Evolutionary conservation across 2,329 filamentous ascomycete species (phyloP), one percentile per base, ranked within the genome.

Genomic region (Fusarium chlamydosporum): DNA sequence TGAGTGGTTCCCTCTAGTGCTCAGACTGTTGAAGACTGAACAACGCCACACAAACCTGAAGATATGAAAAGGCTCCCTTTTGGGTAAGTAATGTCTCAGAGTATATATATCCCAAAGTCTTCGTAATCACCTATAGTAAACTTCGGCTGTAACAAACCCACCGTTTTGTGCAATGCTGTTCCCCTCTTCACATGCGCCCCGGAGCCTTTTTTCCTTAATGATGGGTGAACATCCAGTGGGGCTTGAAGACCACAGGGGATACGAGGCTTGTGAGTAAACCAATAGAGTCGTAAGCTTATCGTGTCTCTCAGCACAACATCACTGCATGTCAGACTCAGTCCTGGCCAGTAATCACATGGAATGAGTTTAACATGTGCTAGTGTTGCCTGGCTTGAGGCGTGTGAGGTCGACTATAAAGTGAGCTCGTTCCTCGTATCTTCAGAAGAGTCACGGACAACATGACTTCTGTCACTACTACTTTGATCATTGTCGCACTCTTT

Each of bases 391-490:
- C 3, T 23, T 5, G 6, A 6, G 20, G 18, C 15, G 6, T 4
- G 8, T 6, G 3, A 18, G 15, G 2, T 12, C 26, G 34, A 27
- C n/a, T 64, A 63, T 64, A 64, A 62, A 64, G 4, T 1, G 9
- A 12, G 18, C 42, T 27, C 7, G 4, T 20, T 18, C 6, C n/a
- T 50, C 58, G 15, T 6, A 35, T 16, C 18, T 3, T 8, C 20
- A 2, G 3, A 12, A 7, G 2, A 1, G 6, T 2, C n/a, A 45
- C 10, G 20, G 0, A 1, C 50, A 50, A 2, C 4, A 67, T 66
- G 56, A 29, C 26, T 51, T 67, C 43, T 23, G 10, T 45, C 2
- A 42, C 31, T 2, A 12, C 37, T 5, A 10, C 33, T 2, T 11
- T 34, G 4, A 41, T 33, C 6, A 20, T 66, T 8, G 3, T 56